Evolutionary conservation across 2,329 filamentous ascomycete genomes (phyloP), one percentile per base, ranked within the genome.

Genomic region (Aphanoascus verrucosus): DNA sequence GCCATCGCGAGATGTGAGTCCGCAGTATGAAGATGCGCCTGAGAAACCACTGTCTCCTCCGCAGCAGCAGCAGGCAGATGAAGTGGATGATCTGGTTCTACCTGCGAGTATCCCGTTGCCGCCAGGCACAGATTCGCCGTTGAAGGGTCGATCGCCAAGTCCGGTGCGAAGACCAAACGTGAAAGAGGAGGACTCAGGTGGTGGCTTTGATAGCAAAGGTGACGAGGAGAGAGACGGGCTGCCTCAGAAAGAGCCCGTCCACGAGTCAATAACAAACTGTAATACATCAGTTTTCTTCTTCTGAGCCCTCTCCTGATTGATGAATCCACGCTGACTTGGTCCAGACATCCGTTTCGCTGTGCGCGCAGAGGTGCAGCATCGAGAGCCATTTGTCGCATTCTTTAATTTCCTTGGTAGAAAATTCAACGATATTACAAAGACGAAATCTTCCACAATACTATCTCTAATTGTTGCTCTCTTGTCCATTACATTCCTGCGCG

Each of bases 311-410:
- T 59, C 58, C 53, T 61, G 15, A 56, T 35, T 31, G 15, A 43
- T 23, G 23, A 28, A 28, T 59, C 59, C 57, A 61, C 66, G 70
- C 63, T 69, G 63, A 69, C 64, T 45, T 19, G 34, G 52, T 61
- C 57, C 67, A 93, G 88, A 91, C 70, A 87, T 95, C 63, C 86
- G 89, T 59, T 90, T 96, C 69, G 86, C 87, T 49, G 78, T 94
- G 57, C 83, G 86, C 62, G 86, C 89, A 57, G 89, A 95, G 73
- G 86, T 94, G 31, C 86, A 91, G 64, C 89, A 95, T 64, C 82
- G 86, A 45, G 88, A 91, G 64, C 88, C 87, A 12, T 85, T 95
- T 61, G 87, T 94, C 64, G 78, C 85, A 15, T 77, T 80, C 43
- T 76, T 90, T 60, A 77, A 74, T 51, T 84, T 82, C 56, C 60